Evolutionary conservation across 148 eudicot genomes (phyloP), one percentile per base, ranked within the genome.

Genomic region (Simmondsia chinensis): DNA sequence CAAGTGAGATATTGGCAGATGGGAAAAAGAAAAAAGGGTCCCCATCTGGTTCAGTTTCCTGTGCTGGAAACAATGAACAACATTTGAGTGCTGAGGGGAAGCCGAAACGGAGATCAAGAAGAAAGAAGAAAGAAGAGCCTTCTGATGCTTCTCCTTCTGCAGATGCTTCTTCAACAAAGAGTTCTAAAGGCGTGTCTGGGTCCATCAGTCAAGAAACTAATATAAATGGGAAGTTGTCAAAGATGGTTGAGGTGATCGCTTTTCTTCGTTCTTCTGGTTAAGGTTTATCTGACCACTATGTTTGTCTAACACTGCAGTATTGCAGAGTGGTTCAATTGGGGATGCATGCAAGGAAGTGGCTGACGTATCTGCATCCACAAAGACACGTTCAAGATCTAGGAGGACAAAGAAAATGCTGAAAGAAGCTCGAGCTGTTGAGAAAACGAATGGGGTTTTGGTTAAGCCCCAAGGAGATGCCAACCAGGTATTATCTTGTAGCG

Each of bases 251-350:
- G 88, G 97, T 84, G 63, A 62, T 21, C 19, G 40, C 52, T 18
- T 6, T 40, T 22, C 28, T 24, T 28, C 20, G n/a, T 30, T 44
- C 25, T 38, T 39, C 10, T 35, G 19, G 23, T 18, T n/a, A n/a
- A n/a, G 20, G 10, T 8, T 23, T 35, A 7, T 32, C 37, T 39
- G 12, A 9, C 18, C 43, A 43, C 34, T 47, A 21, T 46, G 35
- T 56, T 69, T 61, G 20, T 62, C 68, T 70, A 61, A 58, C 68
- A 21, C 31, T 40, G 50, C 37, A 58, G 43, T 25, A 42, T 68
- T 64, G 33, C 80, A 79, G 95, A 66, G 31, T 41, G 57, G 43
- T 52, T 64, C 72, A 32, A 48, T 35, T 37, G 75, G 40, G 43
- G 55, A 51, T 31, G 37, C 66, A 14, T 40, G 36, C 13, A 50